Evolutionary conservation across 2,329 filamentous ascomycete species (phyloP).

Genomic region (Trematosphaeria pertusa): DNA sequence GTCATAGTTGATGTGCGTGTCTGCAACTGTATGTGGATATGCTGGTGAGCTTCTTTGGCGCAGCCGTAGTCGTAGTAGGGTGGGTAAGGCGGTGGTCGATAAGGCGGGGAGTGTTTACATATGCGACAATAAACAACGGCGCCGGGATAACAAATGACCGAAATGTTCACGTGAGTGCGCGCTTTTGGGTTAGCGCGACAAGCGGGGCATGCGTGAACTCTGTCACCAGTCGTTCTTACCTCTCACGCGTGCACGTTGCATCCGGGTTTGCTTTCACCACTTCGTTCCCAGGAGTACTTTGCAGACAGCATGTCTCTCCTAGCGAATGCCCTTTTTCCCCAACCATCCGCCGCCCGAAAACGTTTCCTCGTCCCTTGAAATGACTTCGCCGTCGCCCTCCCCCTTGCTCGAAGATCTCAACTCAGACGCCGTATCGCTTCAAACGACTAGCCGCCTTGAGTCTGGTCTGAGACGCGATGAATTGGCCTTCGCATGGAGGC

Average conservation of each 20-base stretch:
- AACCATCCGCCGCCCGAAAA: slow-evolving; percentile 18
- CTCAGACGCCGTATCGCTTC: too few species aligned
- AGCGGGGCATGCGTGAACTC: too few species aligned
- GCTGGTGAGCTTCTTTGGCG: background rate
- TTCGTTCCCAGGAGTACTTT: too few species aligned
- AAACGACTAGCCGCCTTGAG: too few species aligned
- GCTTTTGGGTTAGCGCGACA: slow-evolving; percentile 29
- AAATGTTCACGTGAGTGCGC: slow-evolving; percentile 37
- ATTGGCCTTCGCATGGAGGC: slow-evolving; percentile 58
- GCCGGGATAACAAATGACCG: slow-evolving; percentile 19
- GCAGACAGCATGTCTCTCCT: too few species aligned
- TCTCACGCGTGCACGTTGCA: slow-evolving; percentile 19
- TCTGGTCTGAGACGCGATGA: slow-evolving; percentile 56
- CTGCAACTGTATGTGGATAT: background rate
- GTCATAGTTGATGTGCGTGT: slow-evolving; percentile 55
- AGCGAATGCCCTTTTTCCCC: slow-evolving; percentile 13
- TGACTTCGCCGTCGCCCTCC: slow-evolving; percentile 62
- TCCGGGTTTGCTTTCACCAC: too few species aligned
- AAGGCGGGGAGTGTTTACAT: slow-evolving; percentile 25
- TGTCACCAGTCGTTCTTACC: slow-evolving; percentile 12
- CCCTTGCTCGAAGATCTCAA: slow-evolving; percentile 60
- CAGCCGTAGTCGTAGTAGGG: background rate
- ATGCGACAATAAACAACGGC: slow-evolving; percentile 38
- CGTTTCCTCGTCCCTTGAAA: slow-evolving; percentile 55
- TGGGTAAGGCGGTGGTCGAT: slow-evolving; percentile 28